A percentile compares a stretch with the other conserved stretches of the same genome.
Evolutionary conservation across 225 moss, liverwort and hornwort species (phyloP).

Genomic region (Antitrichia curtipendula): DNA sequence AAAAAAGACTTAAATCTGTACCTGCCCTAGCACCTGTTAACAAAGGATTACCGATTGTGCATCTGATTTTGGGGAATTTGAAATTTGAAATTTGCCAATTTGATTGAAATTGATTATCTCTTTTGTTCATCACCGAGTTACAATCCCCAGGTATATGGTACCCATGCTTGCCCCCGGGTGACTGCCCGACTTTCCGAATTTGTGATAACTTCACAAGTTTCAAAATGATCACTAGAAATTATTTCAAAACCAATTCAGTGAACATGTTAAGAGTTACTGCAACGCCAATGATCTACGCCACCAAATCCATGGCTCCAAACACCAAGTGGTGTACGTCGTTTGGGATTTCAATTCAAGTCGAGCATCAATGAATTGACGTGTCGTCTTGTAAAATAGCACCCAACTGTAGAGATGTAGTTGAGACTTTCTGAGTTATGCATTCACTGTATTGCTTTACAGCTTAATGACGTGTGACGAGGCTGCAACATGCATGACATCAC

Average conservation of each 20-base stretch:
- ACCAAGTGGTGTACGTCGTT: background rate
- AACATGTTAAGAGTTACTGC: background rate
- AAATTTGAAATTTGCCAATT: background rate
- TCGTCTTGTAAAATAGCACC: background rate
- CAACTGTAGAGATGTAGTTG: too few species aligned
- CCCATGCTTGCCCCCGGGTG: background rate
- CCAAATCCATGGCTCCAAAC: background rate
- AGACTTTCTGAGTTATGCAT: background rate
- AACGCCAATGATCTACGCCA: background rate
- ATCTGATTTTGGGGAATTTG: background rate
- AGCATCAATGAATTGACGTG: background rate
- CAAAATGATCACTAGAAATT: background rate
- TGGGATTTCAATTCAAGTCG: background rate
- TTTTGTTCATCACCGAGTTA: background rate
- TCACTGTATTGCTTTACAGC: background rate
- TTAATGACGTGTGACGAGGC: background rate
- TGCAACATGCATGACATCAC: background rate
- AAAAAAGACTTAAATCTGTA: accelerated
- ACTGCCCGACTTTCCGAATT: background rate
- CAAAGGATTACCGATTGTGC: background rate
- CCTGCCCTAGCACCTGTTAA: background rate
- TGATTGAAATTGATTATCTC: background rate
- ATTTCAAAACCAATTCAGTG: background rate
- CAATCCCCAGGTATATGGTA: background rate
- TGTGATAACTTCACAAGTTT: background rate